phyloP scores from a whole-genome alignment of 2,329 filamentous ascomycete genomes.

The Ophiostoma tasmaniense region DNA sequence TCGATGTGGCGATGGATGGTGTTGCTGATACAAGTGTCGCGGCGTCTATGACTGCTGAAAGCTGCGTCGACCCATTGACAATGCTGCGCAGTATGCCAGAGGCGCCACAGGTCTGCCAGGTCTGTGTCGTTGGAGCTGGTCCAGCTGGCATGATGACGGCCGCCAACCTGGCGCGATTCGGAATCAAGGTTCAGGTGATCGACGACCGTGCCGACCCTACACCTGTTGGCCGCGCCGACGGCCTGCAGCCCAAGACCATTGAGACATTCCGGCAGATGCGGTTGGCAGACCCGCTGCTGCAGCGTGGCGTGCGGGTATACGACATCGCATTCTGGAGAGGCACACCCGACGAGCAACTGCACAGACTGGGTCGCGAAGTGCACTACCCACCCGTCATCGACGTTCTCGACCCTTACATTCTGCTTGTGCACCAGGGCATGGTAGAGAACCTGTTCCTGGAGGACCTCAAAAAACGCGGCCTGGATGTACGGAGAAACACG shows the following conservation, averaged over 20 bases:
- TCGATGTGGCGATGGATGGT: constrained; percentile 25
- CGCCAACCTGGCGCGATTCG: constrained; percentile 44
- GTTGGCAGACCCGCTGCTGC: constrained; percentile 59
- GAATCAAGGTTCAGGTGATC: constrained; percentile 31
- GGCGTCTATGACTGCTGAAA: constrained; percentile 26
- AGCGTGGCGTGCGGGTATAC: constrained; percentile 60
- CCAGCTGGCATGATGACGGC: constrained; percentile 46
- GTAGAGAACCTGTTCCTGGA: constrained; percentile 62
- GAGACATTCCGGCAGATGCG: constrained; percentile 68
- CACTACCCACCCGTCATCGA: constrained; percentile 55
- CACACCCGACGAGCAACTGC: constrained; percentile 44
- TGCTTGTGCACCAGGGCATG: constrained; percentile 64
- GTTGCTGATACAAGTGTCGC: constrained; percentile 26
- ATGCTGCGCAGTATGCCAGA: constrained; percentile 35
- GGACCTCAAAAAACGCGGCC: constrained; percentile 56
- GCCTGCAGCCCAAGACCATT: constrained; percentile 69
- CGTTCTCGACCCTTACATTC: constrained; percentile 46
- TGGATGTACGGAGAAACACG: constrained; percentile 55
- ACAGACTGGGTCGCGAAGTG: constrained; percentile 35
- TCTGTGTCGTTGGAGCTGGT: constrained; percentile 46
- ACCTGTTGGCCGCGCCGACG: constrained; percentile 52
- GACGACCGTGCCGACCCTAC: constrained; percentile 19
- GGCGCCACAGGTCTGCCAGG: constrained; percentile 24
- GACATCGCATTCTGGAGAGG: constrained; percentile 68
- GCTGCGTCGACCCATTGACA: constrained; percentile 38